Conservation (phyloP, 2,329 filamentous ascomycete genomes). For the Ophiocordyceps australis region DNA sequence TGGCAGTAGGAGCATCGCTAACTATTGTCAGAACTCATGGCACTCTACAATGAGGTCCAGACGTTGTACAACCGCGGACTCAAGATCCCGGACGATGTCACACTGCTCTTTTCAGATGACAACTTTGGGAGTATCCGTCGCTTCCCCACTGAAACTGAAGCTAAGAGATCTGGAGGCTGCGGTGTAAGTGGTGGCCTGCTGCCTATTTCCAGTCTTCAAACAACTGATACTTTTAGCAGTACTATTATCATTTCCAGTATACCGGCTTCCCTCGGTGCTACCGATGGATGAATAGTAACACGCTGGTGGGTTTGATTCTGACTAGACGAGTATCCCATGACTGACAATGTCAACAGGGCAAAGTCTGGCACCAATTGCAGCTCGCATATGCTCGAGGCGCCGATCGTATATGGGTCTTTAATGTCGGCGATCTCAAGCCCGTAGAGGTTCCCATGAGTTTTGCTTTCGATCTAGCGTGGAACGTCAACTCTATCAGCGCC, state of each 20-base stretch:
- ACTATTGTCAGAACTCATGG: conserved; percentile 31
- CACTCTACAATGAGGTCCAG: conserved; percentile 48
- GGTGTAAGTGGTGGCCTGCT: conserved; percentile 20
- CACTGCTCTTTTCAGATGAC: conserved; percentile 43
- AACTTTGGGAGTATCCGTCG: conserved; percentile 42
- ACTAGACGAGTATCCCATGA: fast-evolving
- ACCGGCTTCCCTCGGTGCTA: conserved; percentile 42
- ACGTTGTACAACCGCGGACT: conserved; percentile 43
- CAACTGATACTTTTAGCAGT: too few relatives aligned
- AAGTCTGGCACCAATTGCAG: conserved; percentile 31
- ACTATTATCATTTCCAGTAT: conserved; percentile 40
- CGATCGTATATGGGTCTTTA: conserved; percentile 41
- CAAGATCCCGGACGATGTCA: conserved; percentile 40
- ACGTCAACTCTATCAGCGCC: conserved; percentile 25
- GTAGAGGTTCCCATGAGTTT: conserved; percentile 35
- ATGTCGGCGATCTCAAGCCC: conserved; percentile 43
- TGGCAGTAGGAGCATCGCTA: neutral
- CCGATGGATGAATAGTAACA: conserved; percentile 45
- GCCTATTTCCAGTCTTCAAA: neutral
- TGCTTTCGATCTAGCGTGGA: conserved; percentile 37
- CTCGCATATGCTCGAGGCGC: conserved; percentile 29
- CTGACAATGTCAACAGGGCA: conserved; percentile 8
- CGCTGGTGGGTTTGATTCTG: conserved; percentile 17
- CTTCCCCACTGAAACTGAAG: conserved; percentile 34
- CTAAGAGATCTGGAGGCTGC: conserved; percentile 30